Evolutionary conservation across 371 early-diverging fungal species (phyloP).

Genomic region (Syncephalastrum racemosum): DNA sequence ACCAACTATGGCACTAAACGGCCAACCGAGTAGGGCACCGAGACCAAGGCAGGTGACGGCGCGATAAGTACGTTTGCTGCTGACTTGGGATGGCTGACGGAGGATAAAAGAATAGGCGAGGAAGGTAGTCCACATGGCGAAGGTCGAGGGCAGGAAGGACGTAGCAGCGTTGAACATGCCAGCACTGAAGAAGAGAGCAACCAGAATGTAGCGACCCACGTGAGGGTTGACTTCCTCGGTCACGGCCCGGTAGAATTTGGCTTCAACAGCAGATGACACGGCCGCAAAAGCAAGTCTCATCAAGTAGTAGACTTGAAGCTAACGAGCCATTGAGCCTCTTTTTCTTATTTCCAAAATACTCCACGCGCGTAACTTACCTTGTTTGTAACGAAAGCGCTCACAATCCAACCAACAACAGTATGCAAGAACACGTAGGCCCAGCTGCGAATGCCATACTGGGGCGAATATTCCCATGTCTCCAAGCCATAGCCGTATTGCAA

Average conservation of each 20-base stretch:
- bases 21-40: conserved; percentile 88
- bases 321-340: conserved; percentile 8
- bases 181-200: conserved; percentile 67
- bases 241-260: conserved; percentile 67
- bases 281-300: conserved; percentile 66
- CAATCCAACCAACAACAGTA: conserved; percentile 42
- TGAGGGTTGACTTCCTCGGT: conserved; percentile 62
- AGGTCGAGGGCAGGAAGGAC: conserved; percentile 88
- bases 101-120: conserved; percentile 73
- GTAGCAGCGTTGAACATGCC: conserved; percentile 86
- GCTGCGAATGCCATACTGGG: conserved; percentile 83
- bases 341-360: background rate
- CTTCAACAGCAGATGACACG: conserved; percentile 70
- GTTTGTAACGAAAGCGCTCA: conserved; percentile 49
- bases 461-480: conserved; percentile 97
- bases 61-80: conserved; percentile 46
- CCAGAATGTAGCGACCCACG: conserved; percentile 67
- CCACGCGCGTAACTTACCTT: conserved; percentile 39
- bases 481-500: conserved; percentile 82
- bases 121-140: conserved; percentile 86
- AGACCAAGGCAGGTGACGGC: conserved; percentile 64
- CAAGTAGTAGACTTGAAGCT: conserved; percentile 77
- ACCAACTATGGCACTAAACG: conserved; percentile 77
- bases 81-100: conserved; percentile 48
- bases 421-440: conserved; percentile 81